These are phyloP conservation scores for Populus pruinosa DNA, from an alignment of 345 rosid genomes.

Conservation along the genomic window DNA sequence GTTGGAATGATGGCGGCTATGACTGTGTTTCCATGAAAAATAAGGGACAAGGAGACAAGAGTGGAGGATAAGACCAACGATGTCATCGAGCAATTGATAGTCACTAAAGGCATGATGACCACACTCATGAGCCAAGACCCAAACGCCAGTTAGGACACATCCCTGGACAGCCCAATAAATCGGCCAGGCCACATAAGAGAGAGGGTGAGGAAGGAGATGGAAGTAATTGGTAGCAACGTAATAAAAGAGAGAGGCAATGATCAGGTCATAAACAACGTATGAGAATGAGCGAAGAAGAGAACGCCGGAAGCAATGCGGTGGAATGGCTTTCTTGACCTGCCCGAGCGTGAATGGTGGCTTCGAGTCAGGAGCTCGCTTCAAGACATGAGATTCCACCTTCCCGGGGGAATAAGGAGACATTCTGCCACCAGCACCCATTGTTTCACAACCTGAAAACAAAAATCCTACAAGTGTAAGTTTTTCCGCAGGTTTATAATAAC, in stretches of 20 bases:
- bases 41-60: constrained; percentile 30
- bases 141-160: constrained; percentile 29
- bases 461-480: neutral
- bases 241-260: constrained; percentile 22
- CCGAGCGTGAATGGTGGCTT: constrained; percentile 39
- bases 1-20: constrained; percentile 37
- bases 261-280: constrained; percentile 21
- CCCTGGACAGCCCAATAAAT: constrained; percentile 34
- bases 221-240: constrained; percentile 29
- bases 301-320: constrained; percentile 32
- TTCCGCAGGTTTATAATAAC: neutral
- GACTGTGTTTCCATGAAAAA: constrained; percentile 41
- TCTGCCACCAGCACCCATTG: constrained; percentile 34
- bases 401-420: constrained; percentile 15
- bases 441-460: constrained; percentile 15
- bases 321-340: constrained; percentile 33
- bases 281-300: constrained; percentile 30
- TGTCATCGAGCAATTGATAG: constrained; percentile 25
- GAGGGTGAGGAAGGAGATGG: constrained; percentile 28
- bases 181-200: constrained; percentile 33
- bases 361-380: constrained; percentile 26
- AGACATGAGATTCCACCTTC: constrained; percentile 6
- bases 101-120: constrained; percentile 41
- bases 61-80: constrained; percentile 26
- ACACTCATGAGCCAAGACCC: constrained; percentile 38